Base-by-base conservation (phyloP, 2,329 filamentous ascomycete genomes). In the Cercospora janseana region DNA sequence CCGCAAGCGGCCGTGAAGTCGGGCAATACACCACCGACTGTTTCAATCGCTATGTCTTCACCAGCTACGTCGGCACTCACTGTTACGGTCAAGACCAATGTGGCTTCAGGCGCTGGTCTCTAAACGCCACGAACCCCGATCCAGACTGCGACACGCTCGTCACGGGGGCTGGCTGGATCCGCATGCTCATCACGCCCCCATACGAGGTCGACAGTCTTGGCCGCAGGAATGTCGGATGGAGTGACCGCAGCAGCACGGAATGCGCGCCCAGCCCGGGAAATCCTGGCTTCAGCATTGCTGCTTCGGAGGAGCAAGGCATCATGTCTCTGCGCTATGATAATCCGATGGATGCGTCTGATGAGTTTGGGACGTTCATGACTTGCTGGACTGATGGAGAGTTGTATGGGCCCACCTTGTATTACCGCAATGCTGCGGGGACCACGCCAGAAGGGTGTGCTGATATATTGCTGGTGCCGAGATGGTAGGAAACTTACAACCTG, bases 31-130 rank as follows among this genome's bases (percentile, higher is more conserved):
- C 45, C n/a, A n/a, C 38, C 1, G 51, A 53, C 29, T 53, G 51
- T 40, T 49, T 53, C 40, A 53, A 53, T 28, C 26, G 51, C 16
- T 40, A 41, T 16, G 23, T 41, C 26, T 53, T 53, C 40, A 53
- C 51, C 1, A 18, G n/a, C 28, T 53, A 53, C 24, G 20, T 53
- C 2, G 20, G 20, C 3, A 53, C 51, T 1, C 51, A 53, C 16
- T 53, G 51, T 26, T 41, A 23, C 6, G 27, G 47, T 1, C 28
- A 43, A 16, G 51, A 53, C 15, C 51, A 53, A 24, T 53, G 51
- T 27, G 45, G 45, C 24, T 31, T 12, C 15, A 8, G 44, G 16
- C 15, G 51, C 15, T 53, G 51, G 51, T 26, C 16, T 12, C 4
- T 53, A 1, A 53, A 53, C 15, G 26, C n/a, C 31, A 49, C 45